phyloP scores from a whole-genome alignment of 768 basidiomycete species.

The Termitomyces sp. region DNA sequence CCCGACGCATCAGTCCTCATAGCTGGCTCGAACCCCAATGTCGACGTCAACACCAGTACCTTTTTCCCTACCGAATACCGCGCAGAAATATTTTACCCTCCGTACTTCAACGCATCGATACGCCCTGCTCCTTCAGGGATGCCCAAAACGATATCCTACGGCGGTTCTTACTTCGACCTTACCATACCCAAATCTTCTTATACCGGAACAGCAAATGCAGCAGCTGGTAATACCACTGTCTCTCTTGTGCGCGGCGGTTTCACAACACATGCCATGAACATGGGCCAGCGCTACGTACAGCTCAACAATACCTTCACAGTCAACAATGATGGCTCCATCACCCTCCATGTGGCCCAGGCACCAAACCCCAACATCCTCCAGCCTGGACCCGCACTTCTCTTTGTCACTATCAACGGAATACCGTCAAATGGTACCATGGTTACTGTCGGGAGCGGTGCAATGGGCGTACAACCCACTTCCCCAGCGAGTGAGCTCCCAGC shows the following conservation, averaged over 20 bases:
- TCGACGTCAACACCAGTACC: conserved; percentile 63
- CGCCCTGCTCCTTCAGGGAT: conserved; percentile 69
- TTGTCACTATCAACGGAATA: conserved; percentile 69
- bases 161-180: conserved; percentile 76
- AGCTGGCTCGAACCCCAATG: conserved; percentile 91
- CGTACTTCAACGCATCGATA: conserved; percentile 69
- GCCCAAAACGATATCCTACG: conserved; percentile 74
- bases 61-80: conserved; percentile 73
- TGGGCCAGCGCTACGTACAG: conserved; percentile 76
- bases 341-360: conserved; percentile 74
- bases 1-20: conserved; percentile 83
- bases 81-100: conserved; percentile 88
- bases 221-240: conserved; percentile 71
- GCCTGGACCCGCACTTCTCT: conserved; percentile 72
- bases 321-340: conserved; percentile 67
- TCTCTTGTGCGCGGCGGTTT: conserved; percentile 78
- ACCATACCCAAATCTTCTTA: conserved; percentile 62
- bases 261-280: conserved; percentile 84
- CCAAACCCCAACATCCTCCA: conserved; percentile 84
- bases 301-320: conserved; percentile 72
- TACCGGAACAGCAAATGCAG: conserved; percentile 58
- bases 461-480: conserved; percentile 51
- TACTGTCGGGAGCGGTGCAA: conserved; percentile 60
- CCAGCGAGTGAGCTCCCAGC: conserved; percentile 40
- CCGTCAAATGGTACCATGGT: conserved; percentile 64